A percentile compares a stretch with the other conserved stretches of the same genome.
Conservation (phyloP, 805 yeast species). For the Ogataea nonfermentans region DNA sequence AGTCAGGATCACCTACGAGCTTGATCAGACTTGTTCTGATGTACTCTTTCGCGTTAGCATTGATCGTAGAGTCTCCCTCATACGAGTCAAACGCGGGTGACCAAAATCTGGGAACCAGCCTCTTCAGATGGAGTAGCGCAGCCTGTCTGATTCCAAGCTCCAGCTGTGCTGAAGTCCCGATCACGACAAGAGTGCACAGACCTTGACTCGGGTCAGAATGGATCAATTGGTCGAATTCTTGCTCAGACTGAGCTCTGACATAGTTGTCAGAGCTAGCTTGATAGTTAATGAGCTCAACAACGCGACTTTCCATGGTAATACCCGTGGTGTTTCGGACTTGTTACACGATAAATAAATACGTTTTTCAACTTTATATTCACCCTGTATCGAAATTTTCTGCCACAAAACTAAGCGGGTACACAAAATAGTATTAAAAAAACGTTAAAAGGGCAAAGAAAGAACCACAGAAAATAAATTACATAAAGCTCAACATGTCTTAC, state of each 20-base stretch:
- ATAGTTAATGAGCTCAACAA: constrained; percentile 18
- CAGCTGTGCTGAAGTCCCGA: constrained; percentile 35
- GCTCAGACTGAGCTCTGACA: constrained; percentile 52
- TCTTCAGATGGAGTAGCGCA: constrained; percentile 62
- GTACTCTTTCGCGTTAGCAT: constrained; percentile 46
- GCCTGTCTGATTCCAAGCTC: constrained; percentile 52
- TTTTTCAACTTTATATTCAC: not conserved
- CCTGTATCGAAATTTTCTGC: constrained; percentile 5
- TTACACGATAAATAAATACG: constrained; percentile 2
- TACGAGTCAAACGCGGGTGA: constrained; percentile 77
- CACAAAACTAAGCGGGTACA: constrained; percentile 5
- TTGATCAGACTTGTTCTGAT: constrained; percentile 52
- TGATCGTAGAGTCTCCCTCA: constrained; percentile 52
- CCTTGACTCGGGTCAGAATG: constrained; percentile 48
- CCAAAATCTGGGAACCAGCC: constrained; percentile 75
- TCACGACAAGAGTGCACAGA: constrained; percentile 40
- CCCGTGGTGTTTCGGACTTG: not conserved
- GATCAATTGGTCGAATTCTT: constrained; percentile 42
- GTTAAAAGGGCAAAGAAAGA: constrained; percentile 3
- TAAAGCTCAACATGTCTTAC: constrained; percentile 16
- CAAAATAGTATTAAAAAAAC: not conserved
- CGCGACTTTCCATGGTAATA: constrained; percentile 13
- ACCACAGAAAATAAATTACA: constrained; percentile 3
- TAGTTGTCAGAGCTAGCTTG: constrained; percentile 45
- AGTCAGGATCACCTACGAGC: constrained; percentile 46